phyloP scores from a whole-genome alignment of 768 basidiomycete species.

The Lentinula edodes region DNA sequence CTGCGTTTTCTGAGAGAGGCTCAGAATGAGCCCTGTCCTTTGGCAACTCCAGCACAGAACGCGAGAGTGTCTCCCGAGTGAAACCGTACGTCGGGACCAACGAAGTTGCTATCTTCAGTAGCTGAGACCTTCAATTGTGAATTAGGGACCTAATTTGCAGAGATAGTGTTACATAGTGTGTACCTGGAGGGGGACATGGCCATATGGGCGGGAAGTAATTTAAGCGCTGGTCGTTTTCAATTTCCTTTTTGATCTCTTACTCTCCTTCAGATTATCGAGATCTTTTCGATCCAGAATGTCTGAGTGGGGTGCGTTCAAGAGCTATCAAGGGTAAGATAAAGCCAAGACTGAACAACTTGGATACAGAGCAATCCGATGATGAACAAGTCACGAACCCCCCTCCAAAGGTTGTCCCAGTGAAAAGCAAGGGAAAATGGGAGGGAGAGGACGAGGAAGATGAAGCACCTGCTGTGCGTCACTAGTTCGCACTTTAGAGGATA shows the following conservation, averaged over 20 bases:
- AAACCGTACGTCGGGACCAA: slow-evolving; percentile 67
- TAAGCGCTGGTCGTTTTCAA: not conserved
- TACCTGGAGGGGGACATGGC: not conserved
- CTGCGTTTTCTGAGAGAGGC: slow-evolving; percentile 65
- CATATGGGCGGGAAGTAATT: not conserved
- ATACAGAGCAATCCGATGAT: slow-evolving; percentile 31
- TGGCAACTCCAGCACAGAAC: slow-evolving; percentile 54
- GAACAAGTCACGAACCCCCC: slow-evolving; percentile 22
- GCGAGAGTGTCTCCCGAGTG: slow-evolving; percentile 63
- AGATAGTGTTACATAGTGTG: not conserved
- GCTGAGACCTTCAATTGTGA: slow-evolving; percentile 22
- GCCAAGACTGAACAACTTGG: not conserved
- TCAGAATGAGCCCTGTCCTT: slow-evolving; percentile 38
- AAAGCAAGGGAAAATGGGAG: slow-evolving; percentile 64
- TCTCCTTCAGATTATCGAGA: not conserved
- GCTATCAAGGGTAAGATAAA: not conserved
- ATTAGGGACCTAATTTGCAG: not conserved
- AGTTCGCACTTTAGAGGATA: not conserved
- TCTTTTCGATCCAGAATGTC: slow-evolving; percentile 24
- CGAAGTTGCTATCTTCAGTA: slow-evolving; percentile 60
- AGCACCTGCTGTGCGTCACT: slow-evolving; percentile 61
- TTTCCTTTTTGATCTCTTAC: not conserved
- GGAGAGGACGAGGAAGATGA: slow-evolving; percentile 90
- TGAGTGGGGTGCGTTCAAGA: slow-evolving; percentile 37
- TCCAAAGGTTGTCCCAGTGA: slow-evolving; percentile 18